Base-by-base conservation (phyloP, 2,329 filamentous ascomycete genomes). In the Karstenula rhodostoma region DNA sequence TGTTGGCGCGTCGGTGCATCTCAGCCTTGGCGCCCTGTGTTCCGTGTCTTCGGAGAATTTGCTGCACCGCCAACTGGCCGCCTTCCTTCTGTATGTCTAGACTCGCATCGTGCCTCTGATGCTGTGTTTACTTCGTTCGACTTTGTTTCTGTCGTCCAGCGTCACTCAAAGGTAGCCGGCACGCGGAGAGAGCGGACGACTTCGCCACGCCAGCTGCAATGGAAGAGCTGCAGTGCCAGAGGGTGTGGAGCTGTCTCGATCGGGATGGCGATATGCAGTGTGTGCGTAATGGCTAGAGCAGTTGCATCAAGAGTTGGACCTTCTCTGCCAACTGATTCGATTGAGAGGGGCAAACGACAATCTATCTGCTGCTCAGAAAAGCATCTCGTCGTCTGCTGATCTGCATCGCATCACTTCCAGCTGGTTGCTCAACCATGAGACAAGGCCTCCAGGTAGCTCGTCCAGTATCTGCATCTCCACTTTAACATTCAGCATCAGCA, bases 401-500 rank as follows among this genome's bases (percentile, higher is more conserved):
- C 50, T 29, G 12, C 54, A 43, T 51, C 60, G 50, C 54, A 49
- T 60, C 33, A 56, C 54, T 19, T 57, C 55, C 23, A 78, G 65
- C 60, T 70, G 57, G 10, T 57, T 50, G 54, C 59, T 60, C 61
- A 79, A 42, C 72, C 77, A 78, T 32, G 64, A 57, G 29, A 70
- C 67, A 29, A 79, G 49, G 9, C 77, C 75, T 22, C 70, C 70
- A 9, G 68, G 60, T 23, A 67, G 46, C 59, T 76, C 73, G 37
- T 91, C 88, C 7, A 92, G 77, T 19, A 88, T 84, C 69, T 95
- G 90, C 53, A 94, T 91, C 72, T 95, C 92, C 0, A 89, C 90
- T 70, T 94, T 95, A 50, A 88, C 68, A 55, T 90, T 90, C 53
- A 94, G 79, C 79, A 91, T 84, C 22, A 94, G 77, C 90, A 94